These are phyloP conservation scores for Starmerella sp. DNA, from an alignment of 805 yeast species.

Conservation along the genomic window DNA sequence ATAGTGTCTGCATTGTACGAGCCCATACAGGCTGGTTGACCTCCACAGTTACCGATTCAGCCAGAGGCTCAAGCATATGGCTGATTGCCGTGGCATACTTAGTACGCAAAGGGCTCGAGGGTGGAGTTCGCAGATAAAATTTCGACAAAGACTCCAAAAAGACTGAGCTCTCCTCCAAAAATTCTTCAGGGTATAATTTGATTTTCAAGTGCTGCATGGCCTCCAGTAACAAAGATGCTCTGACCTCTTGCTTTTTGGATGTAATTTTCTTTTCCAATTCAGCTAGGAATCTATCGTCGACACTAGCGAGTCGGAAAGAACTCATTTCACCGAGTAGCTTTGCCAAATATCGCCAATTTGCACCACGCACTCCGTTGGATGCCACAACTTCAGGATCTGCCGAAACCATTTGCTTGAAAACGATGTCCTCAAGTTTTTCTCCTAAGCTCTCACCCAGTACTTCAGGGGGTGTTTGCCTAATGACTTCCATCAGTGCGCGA, in stretches of 20 bases:
- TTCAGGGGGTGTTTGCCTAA: slow-evolving; percentile 70
- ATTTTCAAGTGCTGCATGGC: slow-evolving; percentile 83
- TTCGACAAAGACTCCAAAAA: slow-evolving; percentile 77
- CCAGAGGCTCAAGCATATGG: slow-evolving; percentile 65
- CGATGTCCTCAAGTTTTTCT: slow-evolving; percentile 81
- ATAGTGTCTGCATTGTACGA: slow-evolving; percentile 58
- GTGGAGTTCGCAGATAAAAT: slow-evolving; percentile 52
- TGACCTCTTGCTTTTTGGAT: slow-evolving; percentile 43
- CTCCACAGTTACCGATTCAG: slow-evolving; percentile 82
- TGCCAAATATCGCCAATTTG: slow-evolving; percentile 90
- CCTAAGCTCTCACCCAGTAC: slow-evolving; percentile 67
- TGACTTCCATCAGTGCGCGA: slow-evolving; percentile 85
- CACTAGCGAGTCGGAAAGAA: slow-evolving; percentile 67
- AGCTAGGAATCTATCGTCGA: slow-evolving; percentile 85
- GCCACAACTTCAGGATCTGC: slow-evolving; percentile 68
- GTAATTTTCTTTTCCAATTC: slow-evolving; percentile 74
- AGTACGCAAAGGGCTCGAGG: slow-evolving; percentile 48
- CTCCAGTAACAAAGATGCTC: slow-evolving; percentile 62
- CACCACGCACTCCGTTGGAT: slow-evolving; percentile 63
- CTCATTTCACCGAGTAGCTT: slow-evolving; percentile 86
- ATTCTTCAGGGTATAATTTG: slow-evolving; percentile 75
- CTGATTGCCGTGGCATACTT: slow-evolving; percentile 82
- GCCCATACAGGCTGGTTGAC: slow-evolving; percentile 95
- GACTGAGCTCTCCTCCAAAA: slow-evolving; percentile 87
- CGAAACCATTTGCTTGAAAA: slow-evolving; percentile 75